These are phyloP conservation scores for Talaromyces wortmannii DNA, from an alignment of 495 filamentous ascomycete genomes.

Conservation along the genomic window DNA sequence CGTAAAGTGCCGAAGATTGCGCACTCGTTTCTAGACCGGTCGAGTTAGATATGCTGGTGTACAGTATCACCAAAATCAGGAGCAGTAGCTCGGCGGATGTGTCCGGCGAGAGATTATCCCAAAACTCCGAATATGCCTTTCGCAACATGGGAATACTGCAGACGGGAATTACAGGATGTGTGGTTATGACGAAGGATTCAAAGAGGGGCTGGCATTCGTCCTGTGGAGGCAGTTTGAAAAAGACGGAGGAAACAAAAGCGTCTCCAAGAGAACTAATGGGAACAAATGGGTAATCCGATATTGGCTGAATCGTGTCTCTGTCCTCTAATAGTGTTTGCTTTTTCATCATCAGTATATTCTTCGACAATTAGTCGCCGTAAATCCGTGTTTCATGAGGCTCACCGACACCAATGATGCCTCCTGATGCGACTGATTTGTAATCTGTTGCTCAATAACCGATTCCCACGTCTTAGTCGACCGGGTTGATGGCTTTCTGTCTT, in stretches of 20 bases:
- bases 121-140: background rate
- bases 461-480: background rate
- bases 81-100: constrained; percentile 1
- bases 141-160: background rate
- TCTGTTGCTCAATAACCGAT: background rate
- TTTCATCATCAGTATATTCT: background rate
- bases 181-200: background rate
- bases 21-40: background rate
- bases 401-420: background rate
- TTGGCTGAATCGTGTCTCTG: background rate
- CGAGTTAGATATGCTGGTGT: background rate
- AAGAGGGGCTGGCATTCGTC: background rate
- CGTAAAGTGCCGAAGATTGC: background rate
- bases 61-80: background rate
- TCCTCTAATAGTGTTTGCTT: background rate
- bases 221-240: background rate
- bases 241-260: background rate
- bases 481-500: background rate
- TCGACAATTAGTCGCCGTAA: background rate
- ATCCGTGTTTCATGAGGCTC: background rate
- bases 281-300: background rate
- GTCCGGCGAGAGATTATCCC: background rate
- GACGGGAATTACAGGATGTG: background rate
- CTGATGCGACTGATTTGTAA: background rate
- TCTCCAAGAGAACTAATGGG: constrained; percentile 1